A percentile compares a stretch with the other conserved stretches of the same genome.
Conservation (phyloP, 2,329 filamentous ascomycete genomes). For the Nemania sp. region DNA sequence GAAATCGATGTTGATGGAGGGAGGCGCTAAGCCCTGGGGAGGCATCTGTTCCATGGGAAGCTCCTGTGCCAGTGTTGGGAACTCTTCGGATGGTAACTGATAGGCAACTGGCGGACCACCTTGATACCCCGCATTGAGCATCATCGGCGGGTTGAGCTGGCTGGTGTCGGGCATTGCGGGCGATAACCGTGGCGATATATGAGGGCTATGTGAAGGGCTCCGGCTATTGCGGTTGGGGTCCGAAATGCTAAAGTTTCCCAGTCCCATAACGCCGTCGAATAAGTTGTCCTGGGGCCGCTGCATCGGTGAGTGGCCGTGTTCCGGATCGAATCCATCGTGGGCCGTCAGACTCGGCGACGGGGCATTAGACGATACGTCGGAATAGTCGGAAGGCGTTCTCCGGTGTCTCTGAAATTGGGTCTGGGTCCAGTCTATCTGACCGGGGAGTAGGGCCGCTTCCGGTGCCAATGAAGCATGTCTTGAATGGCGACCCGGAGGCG, state of each 20-base stretch:
- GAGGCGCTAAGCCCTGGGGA: conserved; percentile 64
- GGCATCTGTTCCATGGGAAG: conserved; percentile 67
- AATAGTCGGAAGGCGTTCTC: conserved; percentile 86
- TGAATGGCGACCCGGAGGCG: conserved; percentile 54
- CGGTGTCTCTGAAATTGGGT: conserved; percentile 79
- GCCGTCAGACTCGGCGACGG: conserved; percentile 81
- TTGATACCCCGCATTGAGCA: conserved; percentile 49
- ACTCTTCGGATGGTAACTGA: conserved; percentile 53
- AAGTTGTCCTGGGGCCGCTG: conserved; percentile 74
- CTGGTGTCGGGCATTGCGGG: conserved; percentile 59
- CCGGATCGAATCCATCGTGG: conserved; percentile 79
- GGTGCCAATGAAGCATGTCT: conserved; percentile 62
- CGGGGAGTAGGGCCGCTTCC: conserved; percentile 59
- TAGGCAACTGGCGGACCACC: conserved; percentile 50
- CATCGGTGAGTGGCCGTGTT: conserved; percentile 77
- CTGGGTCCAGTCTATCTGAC: conserved; percentile 60
- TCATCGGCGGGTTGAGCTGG: conserved; percentile 53
- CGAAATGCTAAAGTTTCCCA: conserved; percentile 80
- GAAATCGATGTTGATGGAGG: conserved; percentile 92
- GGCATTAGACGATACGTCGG: conserved; percentile 84
- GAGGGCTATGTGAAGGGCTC: conserved; percentile 77
- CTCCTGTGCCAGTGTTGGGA: conserved; percentile 54
- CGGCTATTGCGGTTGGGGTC: conserved; percentile 71
- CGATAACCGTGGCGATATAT: conserved; percentile 65
- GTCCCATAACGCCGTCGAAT: conserved; percentile 77